phyloP scores from a whole-genome alignment of 345 rosid species.

The Lepidium aucheri region DNA sequence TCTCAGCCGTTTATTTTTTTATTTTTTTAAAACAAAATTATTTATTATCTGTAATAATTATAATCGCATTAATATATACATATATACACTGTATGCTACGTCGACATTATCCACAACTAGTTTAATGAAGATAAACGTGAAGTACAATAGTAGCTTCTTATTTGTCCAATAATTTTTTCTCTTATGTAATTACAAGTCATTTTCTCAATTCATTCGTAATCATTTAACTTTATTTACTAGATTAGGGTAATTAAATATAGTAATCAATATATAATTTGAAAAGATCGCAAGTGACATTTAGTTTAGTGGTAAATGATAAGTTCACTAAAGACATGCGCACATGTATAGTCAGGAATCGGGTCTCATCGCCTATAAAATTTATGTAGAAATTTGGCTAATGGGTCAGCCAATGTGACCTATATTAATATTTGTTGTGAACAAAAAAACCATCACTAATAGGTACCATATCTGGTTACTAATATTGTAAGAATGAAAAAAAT shows the following conservation, averaged over 20 bases:
- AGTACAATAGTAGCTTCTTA: neutral
- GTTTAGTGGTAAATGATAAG: too few relatives aligned
- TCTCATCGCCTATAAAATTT: too few relatives aligned
- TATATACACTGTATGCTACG: neutral
- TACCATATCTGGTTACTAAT: neutral
- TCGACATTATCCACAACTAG: conserved; percentile 7
- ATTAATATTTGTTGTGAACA: too few relatives aligned
- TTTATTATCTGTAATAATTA: neutral
- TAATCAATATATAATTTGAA: neutral
- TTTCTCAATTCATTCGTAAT: neutral
- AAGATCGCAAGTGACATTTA: too few relatives aligned
- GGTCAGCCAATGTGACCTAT: too few relatives aligned
- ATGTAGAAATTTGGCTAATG: too few relatives aligned
- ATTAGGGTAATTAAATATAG: neutral
- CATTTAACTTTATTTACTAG: neutral
- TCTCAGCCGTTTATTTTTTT: conserved; percentile 67
- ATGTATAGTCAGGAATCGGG: too few relatives aligned
- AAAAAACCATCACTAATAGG: conserved; percentile 1
- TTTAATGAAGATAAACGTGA: conserved; percentile 3
- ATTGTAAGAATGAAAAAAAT: neutral
- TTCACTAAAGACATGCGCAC: too few relatives aligned
- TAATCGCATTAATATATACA: neutral
- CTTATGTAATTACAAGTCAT: neutral
- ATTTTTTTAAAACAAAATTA: conserved; percentile 18
- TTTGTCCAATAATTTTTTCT: neutral